These are phyloP conservation scores for Cenchrus purpureus DNA, from an alignment of 176 grass and related monocot genomes.

Conservation along the genomic window DNA sequence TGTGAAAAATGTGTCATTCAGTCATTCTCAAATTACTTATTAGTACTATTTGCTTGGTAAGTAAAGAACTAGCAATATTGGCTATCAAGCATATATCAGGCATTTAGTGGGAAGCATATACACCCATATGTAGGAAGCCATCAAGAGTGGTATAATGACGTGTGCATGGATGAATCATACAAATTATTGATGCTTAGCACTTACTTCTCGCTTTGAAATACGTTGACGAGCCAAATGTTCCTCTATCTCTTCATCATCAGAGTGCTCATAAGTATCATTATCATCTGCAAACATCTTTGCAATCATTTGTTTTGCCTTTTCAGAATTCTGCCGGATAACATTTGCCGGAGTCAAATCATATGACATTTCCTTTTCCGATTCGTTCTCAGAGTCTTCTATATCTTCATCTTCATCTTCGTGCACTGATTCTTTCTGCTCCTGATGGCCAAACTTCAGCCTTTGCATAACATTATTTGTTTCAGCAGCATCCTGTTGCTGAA, in stretches of 20 bases:
- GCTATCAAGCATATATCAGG: not conserved
- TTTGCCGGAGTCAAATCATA: slow-evolving; percentile 58
- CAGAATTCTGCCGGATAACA: slow-evolving; percentile 58
- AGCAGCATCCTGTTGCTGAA: slow-evolving; percentile 78
- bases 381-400: slow-evolving; percentile 50
- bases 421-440: slow-evolving; percentile 59
- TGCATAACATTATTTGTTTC: slow-evolving; percentile 83
- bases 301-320: slow-evolving; percentile 90
- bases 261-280: slow-evolving; percentile 77
- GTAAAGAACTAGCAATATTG: slow-evolving; percentile 3
- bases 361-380: slow-evolving; percentile 58
- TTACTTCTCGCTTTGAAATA: slow-evolving; percentile 68
- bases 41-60: slow-evolving; percentile 3
- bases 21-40: slow-evolving; percentile 22
- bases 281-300: slow-evolving; percentile 80
- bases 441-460: slow-evolving; percentile 64
- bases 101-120: not conserved
- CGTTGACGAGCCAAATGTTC: slow-evolving; percentile 69
- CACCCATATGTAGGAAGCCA: not conserved
- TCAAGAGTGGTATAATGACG: not conserved
- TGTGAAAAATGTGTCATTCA: slow-evolving; percentile 11
- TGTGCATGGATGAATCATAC: not conserved
- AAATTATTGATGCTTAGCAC: slow-evolving; percentile 16
- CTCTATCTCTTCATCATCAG: slow-evolving; percentile 94
- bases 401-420: slow-evolving; percentile 66